Evolutionary conservation across 1,284 basidiomycete species (phyloP).

Genomic region (Xerocomus amazonicus): DNA sequence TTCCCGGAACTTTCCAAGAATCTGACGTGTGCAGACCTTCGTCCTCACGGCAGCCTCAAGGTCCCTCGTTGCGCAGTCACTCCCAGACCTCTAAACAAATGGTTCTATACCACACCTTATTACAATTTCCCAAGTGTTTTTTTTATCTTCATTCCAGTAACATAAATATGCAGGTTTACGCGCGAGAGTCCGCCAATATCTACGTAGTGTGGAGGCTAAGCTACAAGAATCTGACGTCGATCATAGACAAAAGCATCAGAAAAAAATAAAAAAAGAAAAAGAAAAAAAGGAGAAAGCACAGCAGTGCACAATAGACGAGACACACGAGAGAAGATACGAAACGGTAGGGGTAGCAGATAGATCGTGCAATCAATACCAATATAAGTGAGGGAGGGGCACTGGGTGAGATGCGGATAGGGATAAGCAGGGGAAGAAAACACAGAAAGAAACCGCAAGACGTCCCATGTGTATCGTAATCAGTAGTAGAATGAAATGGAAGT

Average conservation of each 20-base stretch:
- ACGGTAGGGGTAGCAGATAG: conserved; percentile 10
- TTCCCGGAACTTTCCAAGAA: no score
- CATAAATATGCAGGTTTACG: conserved; percentile 25
- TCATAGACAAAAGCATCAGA: conserved; percentile 5
- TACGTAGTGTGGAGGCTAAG: conserved; percentile 28
- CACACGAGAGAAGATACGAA: conserved; percentile 14
- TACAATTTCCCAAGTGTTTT: conserved; percentile 13
- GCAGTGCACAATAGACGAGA: not conserved
- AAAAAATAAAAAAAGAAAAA: conserved; percentile 29
- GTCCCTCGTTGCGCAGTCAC: not conserved
- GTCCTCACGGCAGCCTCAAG: conserved; percentile 20
- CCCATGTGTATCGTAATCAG: conserved; percentile 29
- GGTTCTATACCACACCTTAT: conserved; percentile 2
- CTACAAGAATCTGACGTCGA: conserved; percentile 26
- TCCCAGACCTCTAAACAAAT: not conserved
- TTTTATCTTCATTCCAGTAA: conserved; percentile 14
- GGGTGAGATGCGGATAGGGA: conserved; percentile 5
- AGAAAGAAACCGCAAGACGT: conserved; percentile 25
- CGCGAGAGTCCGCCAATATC: conserved; percentile 27
- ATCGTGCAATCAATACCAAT: conserved; percentile 32
- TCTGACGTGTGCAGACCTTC: no score
- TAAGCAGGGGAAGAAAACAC: conserved; percentile 1
- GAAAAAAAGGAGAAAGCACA: conserved; percentile 25
- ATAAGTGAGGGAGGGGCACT: conserved; percentile 26
- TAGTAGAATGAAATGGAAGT: conserved; percentile 7